Percentiles rank a stretch among this genome's conserved stretches.
Conservation (phyloP, 129 eudicot species). For the Calendula officinalis region DNA sequence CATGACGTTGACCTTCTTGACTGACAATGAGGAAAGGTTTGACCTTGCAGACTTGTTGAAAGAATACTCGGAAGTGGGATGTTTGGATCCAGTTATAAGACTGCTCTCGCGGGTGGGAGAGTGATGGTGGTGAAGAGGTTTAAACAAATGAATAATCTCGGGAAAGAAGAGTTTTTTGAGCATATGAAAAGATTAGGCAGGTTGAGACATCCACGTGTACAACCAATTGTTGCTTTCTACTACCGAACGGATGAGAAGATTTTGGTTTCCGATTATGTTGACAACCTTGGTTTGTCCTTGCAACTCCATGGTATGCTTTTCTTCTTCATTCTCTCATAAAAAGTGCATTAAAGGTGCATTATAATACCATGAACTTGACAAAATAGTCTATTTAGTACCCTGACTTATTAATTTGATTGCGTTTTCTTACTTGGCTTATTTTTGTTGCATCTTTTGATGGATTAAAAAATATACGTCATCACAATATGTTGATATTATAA, state of each 20-base stretch:
- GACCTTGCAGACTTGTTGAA: conserved; percentile 73
- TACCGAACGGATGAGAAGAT: conserved; percentile 89
- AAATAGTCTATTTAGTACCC: no score
- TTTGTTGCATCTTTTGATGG: no score
- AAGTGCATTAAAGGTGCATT: no score
- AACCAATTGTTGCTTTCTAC: conserved; percentile 73
- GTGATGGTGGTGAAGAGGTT: conserved; percentile 86
- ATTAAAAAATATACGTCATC: no score
- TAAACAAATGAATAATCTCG: conserved; percentile 72
- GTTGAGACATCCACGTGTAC: conserved; percentile 59
- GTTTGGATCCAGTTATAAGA: conserved; percentile 81
- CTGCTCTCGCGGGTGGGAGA: conserved; percentile 43
- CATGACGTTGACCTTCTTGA: conserved; percentile 60
- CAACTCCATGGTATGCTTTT: conserved; percentile 67
- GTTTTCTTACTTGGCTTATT: no score
- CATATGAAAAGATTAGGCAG: conserved; percentile 87
- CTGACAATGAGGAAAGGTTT: conserved; percentile 50
- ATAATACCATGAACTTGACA: no score
- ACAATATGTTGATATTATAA: no score
- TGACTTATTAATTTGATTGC: no score
- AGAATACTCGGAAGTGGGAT: conserved; percentile 74
- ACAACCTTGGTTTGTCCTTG: conserved; percentile 69
- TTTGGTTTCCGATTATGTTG: conserved; percentile 53
- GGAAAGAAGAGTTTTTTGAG: conserved; percentile 70
- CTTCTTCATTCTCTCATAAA: neutral